Evolutionary conservation across 2,329 filamentous ascomycete genomes (phyloP).

Genomic region (Penicillium sp.): DNA sequence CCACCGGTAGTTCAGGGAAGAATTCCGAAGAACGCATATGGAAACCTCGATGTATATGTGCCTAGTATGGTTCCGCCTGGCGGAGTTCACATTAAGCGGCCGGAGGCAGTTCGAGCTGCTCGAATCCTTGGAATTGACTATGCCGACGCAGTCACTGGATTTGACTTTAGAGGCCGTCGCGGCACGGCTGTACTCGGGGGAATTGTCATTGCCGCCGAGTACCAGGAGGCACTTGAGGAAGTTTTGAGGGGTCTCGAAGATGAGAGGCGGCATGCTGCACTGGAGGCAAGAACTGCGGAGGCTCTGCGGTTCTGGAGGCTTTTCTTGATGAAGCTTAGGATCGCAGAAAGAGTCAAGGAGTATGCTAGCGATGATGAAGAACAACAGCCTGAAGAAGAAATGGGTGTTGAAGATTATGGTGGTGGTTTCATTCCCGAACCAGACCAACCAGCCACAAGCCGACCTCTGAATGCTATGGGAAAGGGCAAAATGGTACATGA

Average conservation of each 20-base stretch:
- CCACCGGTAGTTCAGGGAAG: slow-evolving; percentile 71
- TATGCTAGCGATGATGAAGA: slow-evolving; percentile 44
- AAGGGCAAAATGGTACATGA: not conserved
- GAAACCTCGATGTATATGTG: slow-evolving; percentile 63
- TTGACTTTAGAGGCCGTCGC: slow-evolving; percentile 79
- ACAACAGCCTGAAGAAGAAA: slow-evolving; percentile 38
- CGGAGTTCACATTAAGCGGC: slow-evolving; percentile 56
- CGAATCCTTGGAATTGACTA: slow-evolving; percentile 76
- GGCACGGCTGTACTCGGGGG: slow-evolving; percentile 82
- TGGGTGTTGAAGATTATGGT: slow-evolving; percentile 29
- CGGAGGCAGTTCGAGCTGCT: slow-evolving; percentile 67
- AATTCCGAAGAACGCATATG: slow-evolving; percentile 62
- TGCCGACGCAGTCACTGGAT: slow-evolving; percentile 85
- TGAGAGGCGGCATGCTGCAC: slow-evolving; percentile 61
- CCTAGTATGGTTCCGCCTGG: slow-evolving; percentile 63
- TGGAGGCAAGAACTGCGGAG: slow-evolving; percentile 52
- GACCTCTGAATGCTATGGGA: not conserved
- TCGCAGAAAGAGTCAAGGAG: slow-evolving; percentile 69
- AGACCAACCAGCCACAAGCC: slow-evolving; percentile 14
- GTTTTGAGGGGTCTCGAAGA: slow-evolving; percentile 68
- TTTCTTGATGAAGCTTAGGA: slow-evolving; percentile 61
- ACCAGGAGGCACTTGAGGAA: slow-evolving; percentile 67
- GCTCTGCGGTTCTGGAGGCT: slow-evolving; percentile 59
- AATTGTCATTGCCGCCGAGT: slow-evolving; percentile 70
- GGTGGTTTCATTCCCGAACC: slow-evolving; percentile 43